Evolutionary conservation across 768 basidiomycete species (phyloP).

Genomic region (Kwoniella sp.): DNA sequence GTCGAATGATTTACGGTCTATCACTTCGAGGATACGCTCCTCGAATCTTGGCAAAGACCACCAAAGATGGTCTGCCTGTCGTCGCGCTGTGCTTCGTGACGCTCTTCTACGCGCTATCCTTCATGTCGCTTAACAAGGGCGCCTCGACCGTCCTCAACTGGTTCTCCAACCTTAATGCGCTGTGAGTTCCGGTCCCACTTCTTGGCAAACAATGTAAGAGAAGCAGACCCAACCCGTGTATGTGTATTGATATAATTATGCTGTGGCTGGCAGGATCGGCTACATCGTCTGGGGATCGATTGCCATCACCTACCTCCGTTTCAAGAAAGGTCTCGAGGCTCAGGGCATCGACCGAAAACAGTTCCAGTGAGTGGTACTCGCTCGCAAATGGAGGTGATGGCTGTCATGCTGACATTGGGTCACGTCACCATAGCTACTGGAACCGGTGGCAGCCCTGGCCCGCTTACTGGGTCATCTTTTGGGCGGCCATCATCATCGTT

Average conservation of each 20-base stretch:
- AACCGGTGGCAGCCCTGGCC: slow-evolving; percentile 33
- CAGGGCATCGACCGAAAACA: slow-evolving; percentile 75
- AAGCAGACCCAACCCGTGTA: no score
- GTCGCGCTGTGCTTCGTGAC: slow-evolving; percentile 69
- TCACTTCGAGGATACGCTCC: slow-evolving; percentile 75
- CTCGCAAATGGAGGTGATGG: slow-evolving; percentile 49
- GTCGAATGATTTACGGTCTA: slow-evolving; percentile 32
- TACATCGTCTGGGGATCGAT: slow-evolving; percentile 82
- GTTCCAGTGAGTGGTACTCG: slow-evolving; percentile 65
- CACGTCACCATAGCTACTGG: slow-evolving; percentile 19
- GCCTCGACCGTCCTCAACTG: slow-evolving; percentile 76
- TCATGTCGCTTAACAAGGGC: slow-evolving; percentile 71
- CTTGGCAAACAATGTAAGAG: no score
- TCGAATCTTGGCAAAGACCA: slow-evolving; percentile 69
- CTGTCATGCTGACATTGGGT: background rate
- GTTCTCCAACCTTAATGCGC: slow-evolving; percentile 70
- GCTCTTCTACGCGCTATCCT: slow-evolving; percentile 65
- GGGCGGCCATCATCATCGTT: slow-evolving; percentile 35
- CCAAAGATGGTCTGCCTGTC: slow-evolving; percentile 75
- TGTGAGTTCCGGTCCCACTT: slow-evolving; percentile 14
- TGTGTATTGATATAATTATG: slow-evolving; percentile 3
- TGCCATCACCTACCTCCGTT: slow-evolving; percentile 74
- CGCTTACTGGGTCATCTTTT: slow-evolving; percentile 41
- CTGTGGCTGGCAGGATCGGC: slow-evolving; percentile 30
- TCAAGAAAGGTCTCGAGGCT: slow-evolving; percentile 74